Base-by-base conservation (phyloP, 345 rosid species). In the Pugionium cornutum region DNA sequence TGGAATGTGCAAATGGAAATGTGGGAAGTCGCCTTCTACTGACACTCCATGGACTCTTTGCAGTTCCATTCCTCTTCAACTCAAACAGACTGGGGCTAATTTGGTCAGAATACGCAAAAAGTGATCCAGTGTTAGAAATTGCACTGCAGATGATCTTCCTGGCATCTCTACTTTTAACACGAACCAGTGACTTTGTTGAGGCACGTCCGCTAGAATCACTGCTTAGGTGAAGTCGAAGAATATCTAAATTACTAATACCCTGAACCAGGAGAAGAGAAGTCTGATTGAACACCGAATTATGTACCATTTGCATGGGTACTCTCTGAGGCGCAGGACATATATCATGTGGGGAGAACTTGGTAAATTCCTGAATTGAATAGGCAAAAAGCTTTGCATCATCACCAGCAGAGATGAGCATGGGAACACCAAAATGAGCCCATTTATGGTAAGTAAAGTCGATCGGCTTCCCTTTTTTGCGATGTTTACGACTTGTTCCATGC, bases 251-350 rank as follows among this genome's bases (percentile, higher is more conserved):
- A 57, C 67, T 61, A 64, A 89, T 70, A 69, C 84, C 76, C 77
- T 92, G 98, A 44, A 88, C 90, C 62, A 92, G 77, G 66, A 92
- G 98, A 79, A 92, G 75, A 60, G 86, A 72, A 40, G 74, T 76
- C 62, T 75, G 80, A 62, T 75, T 77, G 74, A 83, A 80, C 58
- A 67, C 68, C 26, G 96, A 78, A 75, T 79, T 78, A 53, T 56
- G 76, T 67, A 85, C 91, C 77, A 89, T 66, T 52, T 86, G 91
- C 58, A 89, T 75, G 7, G 94, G 88, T 66, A 86, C 75, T 75
- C 94, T 89, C 81, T 92, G 98, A 46, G 97, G 98, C 29, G 98
- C 89, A 55, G 98, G 97, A 75, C 97, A 92, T 35, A 92, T 83
- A 77, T 92, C 97, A 81, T 88, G 94, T 10, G 98, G 98, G 6